Conservation (phyloP, 768 basidiomycete species). For the Paxillus ammoniavirescens region DNA sequence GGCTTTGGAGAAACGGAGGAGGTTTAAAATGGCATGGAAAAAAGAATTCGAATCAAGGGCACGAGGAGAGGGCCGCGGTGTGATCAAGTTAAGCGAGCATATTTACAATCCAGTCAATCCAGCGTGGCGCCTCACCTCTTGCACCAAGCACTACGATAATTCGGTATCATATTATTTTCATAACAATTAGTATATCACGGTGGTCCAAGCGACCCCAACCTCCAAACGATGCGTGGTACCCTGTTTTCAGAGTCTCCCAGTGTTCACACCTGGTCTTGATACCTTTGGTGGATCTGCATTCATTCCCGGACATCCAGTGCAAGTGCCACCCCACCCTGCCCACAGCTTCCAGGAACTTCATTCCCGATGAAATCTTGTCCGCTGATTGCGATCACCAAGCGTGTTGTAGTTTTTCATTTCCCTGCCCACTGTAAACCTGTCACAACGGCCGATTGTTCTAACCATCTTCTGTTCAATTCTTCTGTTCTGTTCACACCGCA, state of each 20-base stretch:
- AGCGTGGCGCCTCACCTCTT: constrained; percentile 20
- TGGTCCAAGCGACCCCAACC: neutral
- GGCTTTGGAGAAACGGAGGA: constrained; percentile 18
- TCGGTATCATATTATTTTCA: constrained; percentile 8
- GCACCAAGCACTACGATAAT: constrained; percentile 6
- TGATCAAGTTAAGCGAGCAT: constrained; percentile 38
- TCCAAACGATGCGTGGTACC: too few species aligned
- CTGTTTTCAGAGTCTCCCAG: too few species aligned
- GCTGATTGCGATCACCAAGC: constrained; percentile 23
- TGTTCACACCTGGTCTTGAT: neutral
- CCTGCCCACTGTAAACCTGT: constrained; percentile 6
- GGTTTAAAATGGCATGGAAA: constrained; percentile 62
- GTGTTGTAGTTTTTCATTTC: constrained; percentile 14
- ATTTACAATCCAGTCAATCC: constrained; percentile 36
- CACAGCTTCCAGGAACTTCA: constrained; percentile 30
- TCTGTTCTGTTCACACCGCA: constrained; percentile 42
- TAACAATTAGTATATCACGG: neutral
- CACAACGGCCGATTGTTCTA: constrained; percentile 12
- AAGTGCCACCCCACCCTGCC: constrained; percentile 6
- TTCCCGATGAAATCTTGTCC: constrained; percentile 22
- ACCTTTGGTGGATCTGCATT: constrained; percentile 30
- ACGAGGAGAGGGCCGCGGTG: constrained; percentile 57
- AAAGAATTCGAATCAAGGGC: constrained; percentile 66
- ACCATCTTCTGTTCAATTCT: constrained; percentile 18
- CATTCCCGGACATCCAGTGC: constrained; percentile 27